A percentile compares a stretch with the other conserved stretches of the same genome.
Conservation (phyloP, 176 grass and related monocot genomes). For the Ensete ventricosum region DNA sequence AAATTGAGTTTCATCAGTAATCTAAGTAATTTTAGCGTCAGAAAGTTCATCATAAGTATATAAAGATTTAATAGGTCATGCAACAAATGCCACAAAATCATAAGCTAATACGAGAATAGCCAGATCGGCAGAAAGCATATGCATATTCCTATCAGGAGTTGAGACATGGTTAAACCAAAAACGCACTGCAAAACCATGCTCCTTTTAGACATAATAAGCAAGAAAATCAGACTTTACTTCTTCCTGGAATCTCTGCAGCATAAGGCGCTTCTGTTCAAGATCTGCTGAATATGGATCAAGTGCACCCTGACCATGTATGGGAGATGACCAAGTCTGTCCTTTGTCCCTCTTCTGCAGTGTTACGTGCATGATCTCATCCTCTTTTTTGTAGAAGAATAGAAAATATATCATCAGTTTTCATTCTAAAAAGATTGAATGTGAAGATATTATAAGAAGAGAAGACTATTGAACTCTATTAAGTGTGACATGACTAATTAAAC, state of each 20-base stretch:
- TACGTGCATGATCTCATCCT: slow-evolving; percentile 82
- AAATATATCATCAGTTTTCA: background rate
- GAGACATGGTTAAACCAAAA: background rate
- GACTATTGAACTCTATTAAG: background rate
- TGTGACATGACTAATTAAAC: too few relatives aligned
- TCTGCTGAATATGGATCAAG: slow-evolving; percentile 69
- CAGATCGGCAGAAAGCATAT: background rate
- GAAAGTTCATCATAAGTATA: too few relatives aligned
- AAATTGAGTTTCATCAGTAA: too few relatives aligned
- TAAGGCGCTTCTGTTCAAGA: slow-evolving; percentile 92
- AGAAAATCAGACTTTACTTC: slow-evolving; percentile 45
- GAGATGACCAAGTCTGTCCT: slow-evolving; percentile 80
- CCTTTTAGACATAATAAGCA: background rate
- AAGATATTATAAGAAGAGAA: background rate
- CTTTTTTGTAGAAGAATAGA: slow-evolving; percentile 19
- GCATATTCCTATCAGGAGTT: background rate
- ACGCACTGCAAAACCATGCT: background rate
- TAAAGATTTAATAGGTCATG: too few relatives aligned
- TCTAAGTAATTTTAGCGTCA: too few relatives aligned
- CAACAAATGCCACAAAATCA: background rate
- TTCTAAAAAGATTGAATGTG: background rate
- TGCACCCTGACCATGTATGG: slow-evolving; percentile 76
- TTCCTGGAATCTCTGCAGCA: slow-evolving; percentile 99
- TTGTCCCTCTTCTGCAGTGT: slow-evolving; percentile 98
- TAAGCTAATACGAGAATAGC: background rate